These are phyloP conservation scores for Colletotrichum somersetense DNA, from an alignment of 2,329 filamentous ascomycete genomes.

Conservation along the genomic window DNA sequence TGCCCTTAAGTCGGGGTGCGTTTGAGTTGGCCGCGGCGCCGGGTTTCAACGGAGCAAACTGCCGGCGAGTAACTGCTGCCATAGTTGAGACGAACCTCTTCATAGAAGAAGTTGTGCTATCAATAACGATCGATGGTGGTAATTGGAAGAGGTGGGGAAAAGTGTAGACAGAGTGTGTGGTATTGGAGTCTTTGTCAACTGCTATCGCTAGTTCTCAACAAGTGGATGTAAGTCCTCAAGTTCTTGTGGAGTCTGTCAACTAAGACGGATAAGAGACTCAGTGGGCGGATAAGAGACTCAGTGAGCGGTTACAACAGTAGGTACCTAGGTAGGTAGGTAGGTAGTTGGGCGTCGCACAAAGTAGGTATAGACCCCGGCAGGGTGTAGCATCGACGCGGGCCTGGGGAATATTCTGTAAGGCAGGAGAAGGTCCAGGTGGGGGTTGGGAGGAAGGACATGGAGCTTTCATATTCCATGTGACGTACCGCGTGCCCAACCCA, in stretches of 20 bases:
- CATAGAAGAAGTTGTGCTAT: conserved; percentile 17
- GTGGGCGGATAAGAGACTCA: not conserved
- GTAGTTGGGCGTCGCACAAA: not conserved
- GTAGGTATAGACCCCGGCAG: not conserved
- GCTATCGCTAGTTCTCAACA: conserved; percentile 5
- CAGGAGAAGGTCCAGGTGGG: conserved; percentile 18
- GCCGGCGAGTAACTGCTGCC: conserved; percentile 55
- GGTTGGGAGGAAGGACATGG: not conserved
- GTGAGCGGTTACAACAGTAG: not conserved
- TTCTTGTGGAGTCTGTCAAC: conserved; percentile 4
- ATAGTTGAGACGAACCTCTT: conserved; percentile 57
- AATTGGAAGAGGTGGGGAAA: not conserved
- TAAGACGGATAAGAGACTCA: conserved; percentile 4
- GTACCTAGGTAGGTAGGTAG: no score
- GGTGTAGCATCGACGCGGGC: conserved; percentile 24
- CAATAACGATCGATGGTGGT: not conserved
- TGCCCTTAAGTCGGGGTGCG: conserved; percentile 65
- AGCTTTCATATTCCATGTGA: conserved; percentile 27
- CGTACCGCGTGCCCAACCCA: conserved; percentile 10
- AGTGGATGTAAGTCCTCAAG: conserved; percentile 7
- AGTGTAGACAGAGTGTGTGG: not conserved
- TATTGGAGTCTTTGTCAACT: not conserved
- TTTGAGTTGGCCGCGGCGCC: conserved; percentile 49
- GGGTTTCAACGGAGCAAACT: conserved; percentile 69
- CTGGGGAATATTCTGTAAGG: conserved; percentile 28